A percentile compares a stretch with the other conserved stretches of the same genome.
These are phyloP conservation scores for Xenoacremonium recifei DNA, from an alignment of 2,329 filamentous ascomycete species.

Conservation along the genomic window DNA sequence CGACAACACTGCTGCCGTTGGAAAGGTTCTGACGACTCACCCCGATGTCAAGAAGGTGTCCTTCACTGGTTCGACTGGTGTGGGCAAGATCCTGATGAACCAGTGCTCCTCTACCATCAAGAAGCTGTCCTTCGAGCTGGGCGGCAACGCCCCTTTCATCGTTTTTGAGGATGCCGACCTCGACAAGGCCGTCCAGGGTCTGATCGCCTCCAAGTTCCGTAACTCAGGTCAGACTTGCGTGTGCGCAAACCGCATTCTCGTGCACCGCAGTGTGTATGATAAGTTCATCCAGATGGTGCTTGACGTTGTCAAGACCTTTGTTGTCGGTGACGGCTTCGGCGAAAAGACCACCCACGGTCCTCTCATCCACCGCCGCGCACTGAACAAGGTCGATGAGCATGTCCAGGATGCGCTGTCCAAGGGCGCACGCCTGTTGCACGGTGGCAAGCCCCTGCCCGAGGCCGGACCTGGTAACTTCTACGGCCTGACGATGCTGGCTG, in stretches of 20 bases:
- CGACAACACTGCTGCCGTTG: conserved; percentile 75
- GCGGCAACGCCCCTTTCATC: conserved; percentile 74
- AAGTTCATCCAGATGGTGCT: conserved; percentile 49
- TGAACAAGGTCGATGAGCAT: conserved; percentile 60
- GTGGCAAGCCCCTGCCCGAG: conserved; percentile 56
- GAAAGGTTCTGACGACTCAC: conserved; percentile 48
- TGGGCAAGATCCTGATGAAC: conserved; percentile 59
- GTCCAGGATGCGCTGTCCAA: conserved; percentile 62
- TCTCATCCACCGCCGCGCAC: conserved; percentile 63
- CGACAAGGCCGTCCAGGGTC: conserved; percentile 64
- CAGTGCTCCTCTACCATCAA: conserved; percentile 67
- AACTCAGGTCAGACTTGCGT: conserved; percentile 73
- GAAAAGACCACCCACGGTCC: conserved; percentile 59
- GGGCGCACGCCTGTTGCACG: conserved; percentile 57
- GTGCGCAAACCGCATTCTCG: conserved; percentile 59
- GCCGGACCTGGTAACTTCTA: conserved; percentile 68
- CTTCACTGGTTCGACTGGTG: conserved; percentile 62
- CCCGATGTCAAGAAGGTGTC: conserved; percentile 63
- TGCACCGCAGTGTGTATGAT: conserved; percentile 60
- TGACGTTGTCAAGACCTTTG: conserved; percentile 55
- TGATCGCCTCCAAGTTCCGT: conserved; percentile 68
- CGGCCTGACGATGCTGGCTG: conserved; percentile 65
- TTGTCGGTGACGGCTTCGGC: conserved; percentile 55
- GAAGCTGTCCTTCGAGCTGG: conserved; percentile 72
- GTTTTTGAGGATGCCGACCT: conserved; percentile 74